Conservation (phyloP, 768 basidiomycete species). For the Kwoniella botswanensis region DNA sequence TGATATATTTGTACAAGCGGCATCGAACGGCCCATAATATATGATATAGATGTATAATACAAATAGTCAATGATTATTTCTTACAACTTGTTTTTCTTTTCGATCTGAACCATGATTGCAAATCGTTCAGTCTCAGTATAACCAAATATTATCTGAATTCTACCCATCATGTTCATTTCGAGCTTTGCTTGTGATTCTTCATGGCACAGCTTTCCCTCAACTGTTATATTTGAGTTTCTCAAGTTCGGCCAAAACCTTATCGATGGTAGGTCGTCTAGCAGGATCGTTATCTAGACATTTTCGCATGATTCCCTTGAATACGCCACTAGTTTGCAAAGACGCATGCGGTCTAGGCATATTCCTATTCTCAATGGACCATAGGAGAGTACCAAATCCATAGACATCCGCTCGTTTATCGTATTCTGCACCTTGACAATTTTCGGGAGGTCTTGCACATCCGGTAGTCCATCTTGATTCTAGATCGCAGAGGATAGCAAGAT, state of each 20-base stretch:
- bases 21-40: too few species aligned
- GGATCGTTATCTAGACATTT: not conserved
- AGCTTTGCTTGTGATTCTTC: too few species aligned
- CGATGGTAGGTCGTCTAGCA: conserved; percentile 1
- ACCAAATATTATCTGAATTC: too few species aligned
- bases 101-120: too few species aligned
- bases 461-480: conserved; percentile 3
- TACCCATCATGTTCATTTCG: too few species aligned
- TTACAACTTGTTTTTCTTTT: too few species aligned
- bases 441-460: not conserved
- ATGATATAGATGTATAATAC: too few species aligned
- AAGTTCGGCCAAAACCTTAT: conserved; percentile 1
- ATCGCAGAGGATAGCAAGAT: not conserved
- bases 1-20: too few species aligned
- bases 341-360: conserved; percentile 9
- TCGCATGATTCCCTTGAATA: not conserved
- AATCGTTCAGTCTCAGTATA: too few species aligned
- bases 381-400: not conserved
- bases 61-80: too few species aligned
- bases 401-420: conserved; percentile 5
- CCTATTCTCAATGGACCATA: conserved; percentile 1
- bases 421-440: not conserved
- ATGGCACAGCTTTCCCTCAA: not conserved
- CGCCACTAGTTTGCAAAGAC: not conserved
- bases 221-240: not conserved